A percentile compares a stretch with the other conserved stretches of the same genome.
phyloP scores from a whole-genome alignment of 2,329 filamentous ascomycete genomes.

The Cladophialophora carrionii region DNA sequence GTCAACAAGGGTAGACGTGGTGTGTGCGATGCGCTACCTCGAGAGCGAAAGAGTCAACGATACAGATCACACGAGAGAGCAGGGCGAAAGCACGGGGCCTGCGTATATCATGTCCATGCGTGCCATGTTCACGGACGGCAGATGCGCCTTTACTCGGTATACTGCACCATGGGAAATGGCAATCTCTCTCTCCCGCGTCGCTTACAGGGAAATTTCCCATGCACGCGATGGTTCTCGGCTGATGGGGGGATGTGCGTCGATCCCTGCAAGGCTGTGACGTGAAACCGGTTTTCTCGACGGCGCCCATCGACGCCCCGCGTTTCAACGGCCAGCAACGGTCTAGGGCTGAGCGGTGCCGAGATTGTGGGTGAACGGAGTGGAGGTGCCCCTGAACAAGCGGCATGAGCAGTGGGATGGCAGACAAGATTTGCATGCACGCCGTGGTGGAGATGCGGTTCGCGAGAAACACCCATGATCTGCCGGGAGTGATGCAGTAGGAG shows the following conservation, averaged over 20 bases:
- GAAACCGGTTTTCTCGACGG: slow-evolving; percentile 19
- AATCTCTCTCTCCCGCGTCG: slow-evolving; percentile 16
- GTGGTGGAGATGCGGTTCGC: background rate
- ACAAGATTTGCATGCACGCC: background rate
- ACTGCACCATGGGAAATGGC: slow-evolving; percentile 2
- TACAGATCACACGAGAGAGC: background rate
- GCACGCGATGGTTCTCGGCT: background rate
- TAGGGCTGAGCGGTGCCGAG: slow-evolving; percentile 13
- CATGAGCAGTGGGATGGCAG: no score
- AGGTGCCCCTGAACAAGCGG: background rate
- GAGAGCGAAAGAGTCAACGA: no score
- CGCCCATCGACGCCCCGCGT: slow-evolving; percentile 16
- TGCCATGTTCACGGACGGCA: background rate
- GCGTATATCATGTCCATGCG: slow-evolving; percentile 1
- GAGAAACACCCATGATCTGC: slow-evolving; percentile 1
- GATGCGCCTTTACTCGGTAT: background rate
- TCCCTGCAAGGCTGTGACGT: slow-evolving; percentile 17
- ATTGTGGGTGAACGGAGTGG: background rate
- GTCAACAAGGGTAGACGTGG: background rate
- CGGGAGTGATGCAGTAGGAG: background rate
- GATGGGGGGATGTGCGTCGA: slow-evolving; percentile 17
- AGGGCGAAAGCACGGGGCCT: background rate
- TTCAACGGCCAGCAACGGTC: slow-evolving; percentile 18
- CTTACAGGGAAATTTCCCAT: slow-evolving; percentile 16
- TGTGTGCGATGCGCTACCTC: background rate